phyloP scores from a whole-genome alignment of 2,329 filamentous ascomycete species.

The Fusarium lyarnte region DNA sequence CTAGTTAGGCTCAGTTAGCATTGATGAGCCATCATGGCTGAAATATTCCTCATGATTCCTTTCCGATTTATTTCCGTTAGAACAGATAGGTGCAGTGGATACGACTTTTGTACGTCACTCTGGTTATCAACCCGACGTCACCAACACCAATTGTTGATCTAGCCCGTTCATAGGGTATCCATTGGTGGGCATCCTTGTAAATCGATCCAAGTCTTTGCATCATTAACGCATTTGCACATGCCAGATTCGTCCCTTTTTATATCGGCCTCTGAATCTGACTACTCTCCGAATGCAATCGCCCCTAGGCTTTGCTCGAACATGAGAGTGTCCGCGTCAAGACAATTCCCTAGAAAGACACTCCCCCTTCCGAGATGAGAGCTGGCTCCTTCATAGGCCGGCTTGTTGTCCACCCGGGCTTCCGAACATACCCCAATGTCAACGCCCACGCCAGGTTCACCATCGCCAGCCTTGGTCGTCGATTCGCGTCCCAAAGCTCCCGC shows the following conservation, averaged over 20 bases:
- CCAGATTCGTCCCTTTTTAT: not conserved
- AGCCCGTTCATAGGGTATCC: constrained; percentile 11
- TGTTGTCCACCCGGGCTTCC: constrained; percentile 53
- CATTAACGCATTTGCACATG: constrained; percentile 31
- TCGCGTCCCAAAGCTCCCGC: constrained; percentile 40
- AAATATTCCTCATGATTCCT: not conserved
- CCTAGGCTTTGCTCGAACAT: constrained; percentile 27
- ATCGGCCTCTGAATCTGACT: not conserved
- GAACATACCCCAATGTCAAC: constrained; percentile 38
- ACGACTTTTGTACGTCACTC: constrained; percentile 31
- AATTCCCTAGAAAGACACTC: constrained; percentile 3
- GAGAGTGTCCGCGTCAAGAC: constrained; percentile 21
- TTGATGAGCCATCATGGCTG: not conserved
- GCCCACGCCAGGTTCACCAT: constrained; percentile 7
- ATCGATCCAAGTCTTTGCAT: constrained; percentile 26
- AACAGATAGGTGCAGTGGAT: not conserved
- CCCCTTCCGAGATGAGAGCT: constrained; percentile 57
- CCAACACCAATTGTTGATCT: constrained; percentile 22
- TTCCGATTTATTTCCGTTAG: constrained; percentile 2
- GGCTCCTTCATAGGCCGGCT: constrained; percentile 55
- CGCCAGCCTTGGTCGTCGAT: constrained; percentile 32
- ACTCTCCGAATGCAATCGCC: constrained; percentile 22
- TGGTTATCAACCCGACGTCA: constrained; percentile 42
- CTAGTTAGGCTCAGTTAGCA: not conserved
- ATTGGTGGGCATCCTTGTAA: constrained; percentile 32